Percentiles rank a stretch among this genome's conserved stretches.
Evolutionary conservation across 2,329 filamentous ascomycete species (phyloP).

Genomic region (Westerdykella ornata): DNA sequence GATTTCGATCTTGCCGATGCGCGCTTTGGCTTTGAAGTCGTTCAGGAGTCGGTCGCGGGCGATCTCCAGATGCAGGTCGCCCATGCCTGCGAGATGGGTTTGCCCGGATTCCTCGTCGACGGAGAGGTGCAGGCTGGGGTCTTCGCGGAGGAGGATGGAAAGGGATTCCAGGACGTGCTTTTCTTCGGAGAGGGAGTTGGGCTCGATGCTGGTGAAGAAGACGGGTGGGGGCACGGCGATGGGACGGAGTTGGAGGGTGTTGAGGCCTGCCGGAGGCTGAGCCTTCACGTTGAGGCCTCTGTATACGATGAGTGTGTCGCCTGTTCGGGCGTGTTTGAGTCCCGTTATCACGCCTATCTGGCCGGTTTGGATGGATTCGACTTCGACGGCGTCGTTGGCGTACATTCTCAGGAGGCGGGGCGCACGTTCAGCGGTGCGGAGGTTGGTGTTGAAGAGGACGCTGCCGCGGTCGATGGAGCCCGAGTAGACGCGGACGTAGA

Average conservation of each 20-base stretch:
- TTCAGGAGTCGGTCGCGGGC: slow-evolving; percentile 80
- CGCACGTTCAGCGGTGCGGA: slow-evolving; percentile 70
- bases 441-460: slow-evolving; percentile 78
- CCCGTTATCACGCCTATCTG: slow-evolving; percentile 93
- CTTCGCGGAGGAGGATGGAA: slow-evolving; percentile 74
- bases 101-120: slow-evolving; percentile 86
- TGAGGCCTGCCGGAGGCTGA: slow-evolving; percentile 61
- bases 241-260: slow-evolving; percentile 73
- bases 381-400: slow-evolving; percentile 77
- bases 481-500: slow-evolving; percentile 88
- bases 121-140: slow-evolving; percentile 81
- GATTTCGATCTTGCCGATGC: slow-evolving; percentile 86
- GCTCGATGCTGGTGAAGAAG: slow-evolving; percentile 92
- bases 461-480: slow-evolving; percentile 69
- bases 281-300: slow-evolving; percentile 54
- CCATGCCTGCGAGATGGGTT: slow-evolving; percentile 92
- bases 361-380: slow-evolving; percentile 70
- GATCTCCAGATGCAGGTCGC: slow-evolving; percentile 89
- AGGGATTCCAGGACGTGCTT: slow-evolving; percentile 72
- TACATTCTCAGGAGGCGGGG: slow-evolving; percentile 84
- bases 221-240: slow-evolving; percentile 89
- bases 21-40: slow-evolving; percentile 79
- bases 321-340: slow-evolving; percentile 84
- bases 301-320: slow-evolving; percentile 81
- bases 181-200: slow-evolving; percentile 67